Base-by-base conservation (phyloP, 2,329 filamentous ascomycete species). In the Pseudocercospora fijiensis region DNA sequence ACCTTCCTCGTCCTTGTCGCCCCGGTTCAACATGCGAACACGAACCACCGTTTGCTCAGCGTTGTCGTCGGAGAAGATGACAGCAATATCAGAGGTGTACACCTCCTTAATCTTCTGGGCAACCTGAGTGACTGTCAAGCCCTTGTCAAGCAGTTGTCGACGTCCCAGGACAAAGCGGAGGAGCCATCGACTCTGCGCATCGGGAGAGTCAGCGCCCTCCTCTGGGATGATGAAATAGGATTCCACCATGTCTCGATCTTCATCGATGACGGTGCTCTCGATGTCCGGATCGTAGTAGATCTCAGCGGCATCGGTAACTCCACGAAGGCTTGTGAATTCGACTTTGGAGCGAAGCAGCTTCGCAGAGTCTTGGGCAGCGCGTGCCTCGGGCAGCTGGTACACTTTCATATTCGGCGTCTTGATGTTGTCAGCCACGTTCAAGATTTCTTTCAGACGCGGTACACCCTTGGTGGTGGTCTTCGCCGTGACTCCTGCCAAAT, bases 391-490 rank as follows among this genome's bases (percentile, higher is more conserved):
- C 58, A 89, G 83, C 71, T 96, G 86, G 75, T 92, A 96, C 37
- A 99, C 92, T 65, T 90, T 89, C 94, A 99, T 98, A 58, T 92
- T 93, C 1, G 95, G 95, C 0, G 95, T 99, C 84, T 98, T 99
- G 83, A 99, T 97, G 79, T 98, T 96, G 71, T 90, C 93, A 0
- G 96, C 95, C 64, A 99, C 88, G 77, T 99, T 99, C 63, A 99
- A 85, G 87, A 99, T 99, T 82, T 99, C 95, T 85, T 99, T 99
- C 57, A 99, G 86, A 88, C 95, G 94, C 49, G 95, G 95, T 49
- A 99, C 95, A 92, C 95, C 95, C 56, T 99, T 88, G 0, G 95
- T 99, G 61, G 99, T 94, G 84, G 99, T 99, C 89, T 99, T 99
- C 24, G 94, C 96, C 41, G 96, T 96, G 65, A 99, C 92, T 96